These are phyloP conservation scores for Kluyveromyces nonfermentans DNA, from an alignment of 805 yeast genomes.

Conservation along the genomic window DNA sequence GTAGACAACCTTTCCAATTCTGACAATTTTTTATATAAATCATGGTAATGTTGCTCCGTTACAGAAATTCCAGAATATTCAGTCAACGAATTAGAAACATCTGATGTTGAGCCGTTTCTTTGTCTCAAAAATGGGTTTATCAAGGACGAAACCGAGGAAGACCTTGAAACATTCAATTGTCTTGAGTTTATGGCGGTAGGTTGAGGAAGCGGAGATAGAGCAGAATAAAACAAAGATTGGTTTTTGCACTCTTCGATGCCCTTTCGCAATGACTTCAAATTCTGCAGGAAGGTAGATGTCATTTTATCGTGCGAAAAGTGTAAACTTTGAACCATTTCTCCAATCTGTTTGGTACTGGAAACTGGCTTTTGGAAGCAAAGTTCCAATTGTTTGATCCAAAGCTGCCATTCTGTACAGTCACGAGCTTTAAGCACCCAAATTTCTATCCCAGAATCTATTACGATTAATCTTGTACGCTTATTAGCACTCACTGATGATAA, in stretches of 20 bases:
- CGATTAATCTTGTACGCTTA: constrained; percentile 53
- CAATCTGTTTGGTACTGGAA: background rate
- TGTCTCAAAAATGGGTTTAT: constrained; percentile 5
- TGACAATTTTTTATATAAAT: constrained; percentile 16
- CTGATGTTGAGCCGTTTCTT: constrained; percentile 4
- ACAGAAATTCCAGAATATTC: background rate
- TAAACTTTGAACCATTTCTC: background rate
- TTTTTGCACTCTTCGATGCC: constrained; percentile 21
- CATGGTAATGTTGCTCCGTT: constrained; percentile 13
- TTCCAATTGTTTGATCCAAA: constrained; percentile 79
- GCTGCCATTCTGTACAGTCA: constrained; percentile 53
- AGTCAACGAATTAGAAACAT: background rate
- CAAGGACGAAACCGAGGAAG: constrained; percentile 6
- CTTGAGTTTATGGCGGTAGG: background rate
- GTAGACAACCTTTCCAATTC: constrained; percentile 16
- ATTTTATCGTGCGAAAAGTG: background rate
- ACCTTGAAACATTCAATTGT: constrained; percentile 5
- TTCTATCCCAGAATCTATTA: constrained; percentile 91
- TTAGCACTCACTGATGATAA: constrained; percentile 78
- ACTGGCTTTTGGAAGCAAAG: constrained; percentile 19
- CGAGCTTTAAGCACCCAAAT: constrained; percentile 79
- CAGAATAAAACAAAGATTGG: constrained; percentile 17
- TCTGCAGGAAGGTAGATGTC: background rate
- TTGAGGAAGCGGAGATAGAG: background rate
- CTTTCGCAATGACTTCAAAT: constrained; percentile 5